Conservation (phyloP, 2,329 filamentous ascomycete genomes). For the Dactylellina haptotyla region DNA sequence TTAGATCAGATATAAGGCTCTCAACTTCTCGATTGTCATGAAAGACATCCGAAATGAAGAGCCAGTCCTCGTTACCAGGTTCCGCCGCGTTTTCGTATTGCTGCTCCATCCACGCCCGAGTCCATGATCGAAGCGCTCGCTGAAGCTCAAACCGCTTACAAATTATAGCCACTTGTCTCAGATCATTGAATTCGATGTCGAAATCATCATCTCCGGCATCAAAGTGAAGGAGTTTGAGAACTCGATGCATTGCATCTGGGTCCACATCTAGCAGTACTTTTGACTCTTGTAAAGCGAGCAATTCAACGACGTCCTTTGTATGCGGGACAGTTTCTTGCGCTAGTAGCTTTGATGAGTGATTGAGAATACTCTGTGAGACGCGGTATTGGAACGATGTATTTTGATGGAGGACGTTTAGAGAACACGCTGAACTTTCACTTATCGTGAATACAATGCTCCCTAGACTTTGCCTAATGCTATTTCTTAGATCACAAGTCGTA, state of each 20-base stretch:
- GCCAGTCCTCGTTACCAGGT: conserved; percentile 16
- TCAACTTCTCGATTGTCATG: not conserved
- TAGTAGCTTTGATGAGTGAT: not conserved
- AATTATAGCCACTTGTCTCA: not conserved
- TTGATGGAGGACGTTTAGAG: not conserved
- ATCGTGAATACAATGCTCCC: not conserved
- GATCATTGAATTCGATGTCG: not conserved
- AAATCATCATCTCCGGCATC: not conserved
- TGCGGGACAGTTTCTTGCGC: too few relatives aligned
- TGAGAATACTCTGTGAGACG: not conserved
- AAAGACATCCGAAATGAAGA: not conserved
- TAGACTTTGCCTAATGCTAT: not conserved
- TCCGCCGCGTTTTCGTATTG: not conserved
- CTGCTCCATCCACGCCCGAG: not conserved
- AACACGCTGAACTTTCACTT: not conserved
- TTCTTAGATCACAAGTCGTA: not conserved
- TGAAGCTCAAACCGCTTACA: not conserved
- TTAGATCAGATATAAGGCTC: not conserved
- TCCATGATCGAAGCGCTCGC: not conserved
- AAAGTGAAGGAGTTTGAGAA: not conserved
- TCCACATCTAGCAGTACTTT: too few relatives aligned
- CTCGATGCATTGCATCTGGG: not conserved
- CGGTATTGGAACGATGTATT: not conserved
- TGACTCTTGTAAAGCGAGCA: too few relatives aligned
- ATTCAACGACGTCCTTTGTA: too few relatives aligned